A percentile compares a stretch with the other conserved stretches of the same genome.
phyloP scores from a whole-genome alignment of 1,284 basidiomycete genomes.

The Pseudozyma pruni region DNA sequence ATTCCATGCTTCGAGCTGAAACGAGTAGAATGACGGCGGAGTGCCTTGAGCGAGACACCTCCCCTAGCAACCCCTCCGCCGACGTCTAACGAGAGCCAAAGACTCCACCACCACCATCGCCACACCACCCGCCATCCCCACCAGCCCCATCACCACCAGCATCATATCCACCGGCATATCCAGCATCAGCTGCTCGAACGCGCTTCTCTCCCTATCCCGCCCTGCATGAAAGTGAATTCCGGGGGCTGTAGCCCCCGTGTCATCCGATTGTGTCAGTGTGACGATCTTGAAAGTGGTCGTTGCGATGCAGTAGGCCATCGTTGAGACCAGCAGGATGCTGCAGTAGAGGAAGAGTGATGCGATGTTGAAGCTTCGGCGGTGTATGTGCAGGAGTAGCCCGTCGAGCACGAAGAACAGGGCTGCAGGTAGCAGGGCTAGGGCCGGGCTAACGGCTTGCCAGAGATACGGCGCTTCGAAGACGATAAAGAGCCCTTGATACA shows the following conservation, averaged over 20 bases:
- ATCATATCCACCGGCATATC: slow-evolving; percentile 19
- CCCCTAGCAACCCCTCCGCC: no score
- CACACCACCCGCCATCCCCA: neutral
- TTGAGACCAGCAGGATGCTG: neutral
- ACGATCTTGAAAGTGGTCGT: slow-evolving; percentile 1
- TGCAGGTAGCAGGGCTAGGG: slow-evolving; percentile 10
- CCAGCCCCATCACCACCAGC: neutral
- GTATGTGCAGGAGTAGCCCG: slow-evolving; percentile 4
- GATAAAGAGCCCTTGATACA: slow-evolving; percentile 23
- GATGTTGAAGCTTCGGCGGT: neutral
- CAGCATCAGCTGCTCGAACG: slow-evolving; percentile 8
- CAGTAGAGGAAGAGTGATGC: slow-evolving; percentile 4
- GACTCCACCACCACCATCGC: neutral
- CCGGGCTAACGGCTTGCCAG: slow-evolving; percentile 19
- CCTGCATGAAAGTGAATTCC: slow-evolving; percentile 29
- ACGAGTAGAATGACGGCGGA: no score
- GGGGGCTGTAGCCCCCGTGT: slow-evolving; percentile 7
- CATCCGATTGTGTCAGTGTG: slow-evolving; percentile 3
- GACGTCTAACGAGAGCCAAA: neutral
- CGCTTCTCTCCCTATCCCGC: neutral
- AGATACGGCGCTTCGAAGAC: slow-evolving; percentile 24
- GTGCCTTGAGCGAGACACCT: no score
- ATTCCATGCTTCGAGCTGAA: no score
- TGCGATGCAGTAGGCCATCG: no score
- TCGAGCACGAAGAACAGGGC: slow-evolving; percentile 17